phyloP scores from a whole-genome alignment of 1,139 yeast species.

The Candida frijolesensis region DNA sequence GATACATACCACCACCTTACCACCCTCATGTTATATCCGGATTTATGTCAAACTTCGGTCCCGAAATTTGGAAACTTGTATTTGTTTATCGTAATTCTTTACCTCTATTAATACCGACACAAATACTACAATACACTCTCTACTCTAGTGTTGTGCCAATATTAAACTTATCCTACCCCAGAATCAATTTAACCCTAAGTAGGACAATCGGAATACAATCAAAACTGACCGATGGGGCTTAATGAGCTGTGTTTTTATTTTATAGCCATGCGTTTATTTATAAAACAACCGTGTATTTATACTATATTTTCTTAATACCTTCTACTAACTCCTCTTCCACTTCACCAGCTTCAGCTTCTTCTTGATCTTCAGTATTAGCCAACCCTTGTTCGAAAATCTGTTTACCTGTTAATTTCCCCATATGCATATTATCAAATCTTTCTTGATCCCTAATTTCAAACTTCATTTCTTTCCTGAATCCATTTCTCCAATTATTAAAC shows the following conservation, averaged over 20 bases:
- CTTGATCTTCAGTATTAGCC: constrained; percentile 62
- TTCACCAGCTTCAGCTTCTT: constrained; percentile 35
- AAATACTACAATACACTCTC: too few species aligned
- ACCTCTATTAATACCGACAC: too few species aligned
- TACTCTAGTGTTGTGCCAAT: too few species aligned
- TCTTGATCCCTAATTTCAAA: constrained; percentile 51
- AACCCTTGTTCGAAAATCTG: constrained; percentile 90
- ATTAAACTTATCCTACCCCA: neutral
- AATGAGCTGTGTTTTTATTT: neutral
- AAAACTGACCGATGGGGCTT: too few species aligned
- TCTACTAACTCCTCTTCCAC: constrained; percentile 21
- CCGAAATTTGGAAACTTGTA: too few species aligned
- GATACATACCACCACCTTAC: too few species aligned
- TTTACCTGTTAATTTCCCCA: constrained; percentile 79
- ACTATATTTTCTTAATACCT: constrained; percentile 22
- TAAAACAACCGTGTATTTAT: constrained; percentile 7
- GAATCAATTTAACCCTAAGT: neutral
- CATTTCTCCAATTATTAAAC: constrained; percentile 67
- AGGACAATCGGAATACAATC: too few species aligned
- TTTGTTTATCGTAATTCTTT: too few species aligned
- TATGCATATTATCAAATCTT: constrained; percentile 60
- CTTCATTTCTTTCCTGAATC: constrained; percentile 63
- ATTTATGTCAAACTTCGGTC: too few species aligned
- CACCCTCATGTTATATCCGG: too few species aligned
- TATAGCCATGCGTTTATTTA: neutral